Evolutionary conservation across 768 basidiomycete species (phyloP), one percentile per base, ranked within the genome.

Genomic region (Kwoniella sp.): DNA sequence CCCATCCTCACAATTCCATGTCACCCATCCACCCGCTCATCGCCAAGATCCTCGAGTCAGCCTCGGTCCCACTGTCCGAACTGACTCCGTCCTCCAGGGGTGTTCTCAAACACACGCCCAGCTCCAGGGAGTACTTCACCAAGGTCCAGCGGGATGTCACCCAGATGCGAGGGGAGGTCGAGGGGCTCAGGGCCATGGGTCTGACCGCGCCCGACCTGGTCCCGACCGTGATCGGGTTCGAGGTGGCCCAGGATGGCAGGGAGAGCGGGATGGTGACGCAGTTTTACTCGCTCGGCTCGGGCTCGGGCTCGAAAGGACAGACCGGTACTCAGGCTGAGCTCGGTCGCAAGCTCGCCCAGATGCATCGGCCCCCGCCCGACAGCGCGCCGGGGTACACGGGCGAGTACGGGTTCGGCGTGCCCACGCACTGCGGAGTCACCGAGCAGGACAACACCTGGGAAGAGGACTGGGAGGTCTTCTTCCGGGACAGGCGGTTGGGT

Each of bases 371-470:
- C 2, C 42, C 59, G 29, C 33, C 45, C 10, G 53, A 51, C 28
- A 28, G 41, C 2, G 28, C 17, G 10, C 45, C 40, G 29, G 61
- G 52, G 22, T 48, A 59, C 33, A 51, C 19, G 10, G 63, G 54
- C 22, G 43, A 45, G 32, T 67, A 51, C 34, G 70, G 68, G 5
- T 72, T 72, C 27, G 33, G 12, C 1, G 61, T 67, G 22, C 61
- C 59, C n/a, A 72, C 70, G 2, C 62, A 64, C 49, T 72, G 70
- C 50, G 70, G 70, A 2, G 62, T 59, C 28, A 70, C 70, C 23
- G 62, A 72, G 42, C 70, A 67, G 49, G 65, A 72, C 45, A 72
- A 72, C 56, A 65, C 63, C 2, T 68, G 62, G 61, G 57, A 57
- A 36, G 60, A 60, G 23, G 47, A 28, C 31, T 72, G 70, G 70